Evolutionary conservation across 257 asterid species (phyloP), one percentile per base, ranked within the genome.

Genomic region (Henckelia pumila): DNA sequence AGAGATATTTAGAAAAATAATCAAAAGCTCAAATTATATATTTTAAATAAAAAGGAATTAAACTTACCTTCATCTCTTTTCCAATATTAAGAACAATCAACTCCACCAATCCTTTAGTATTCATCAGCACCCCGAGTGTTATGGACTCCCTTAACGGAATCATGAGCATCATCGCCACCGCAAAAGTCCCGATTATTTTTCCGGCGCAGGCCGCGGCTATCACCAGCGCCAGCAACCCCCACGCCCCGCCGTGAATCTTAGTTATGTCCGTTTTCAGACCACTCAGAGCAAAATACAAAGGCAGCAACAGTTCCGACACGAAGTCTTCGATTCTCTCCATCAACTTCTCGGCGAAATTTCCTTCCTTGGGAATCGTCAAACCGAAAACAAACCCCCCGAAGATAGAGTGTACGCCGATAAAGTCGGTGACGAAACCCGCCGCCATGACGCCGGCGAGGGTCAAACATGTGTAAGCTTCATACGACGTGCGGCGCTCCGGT

Each of bases 71-170:
- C 47, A 77, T 80, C 71, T 87, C 94, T 67, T 63, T 84, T 73
- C 94, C 94, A 67, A 83, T 81, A 49, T 87, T 80, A 25, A 85
- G 84, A 21, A 87, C 88, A 56, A 87, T 82, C 61, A 85, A 73
- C 71, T 84, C 95, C 75, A 83, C 92, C 73, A 88, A 59, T 50
- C 95, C 92, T 59, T 88, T 88, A 0, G 95, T 85, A 60, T 88
- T 88, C 95, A 88, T 88, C 81, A 88, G 52, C 50, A 85, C 67
- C 0, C 95, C 92, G n/a, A 88, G 84, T 10, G 89, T 76, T 1
- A 88, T 6, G 10, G 89, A 70, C 57, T 88, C 90, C 58, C 86
- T 81, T 58, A 71, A 78, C 66, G 89, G 89, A 30, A 79, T 73
- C 77, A 9, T 77, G 30, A 83, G 85, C 66, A 81, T 11, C 79